Evolutionary conservation across 257 asterid species (phyloP).

Genomic region (Galeopsis tetrahit): DNA sequence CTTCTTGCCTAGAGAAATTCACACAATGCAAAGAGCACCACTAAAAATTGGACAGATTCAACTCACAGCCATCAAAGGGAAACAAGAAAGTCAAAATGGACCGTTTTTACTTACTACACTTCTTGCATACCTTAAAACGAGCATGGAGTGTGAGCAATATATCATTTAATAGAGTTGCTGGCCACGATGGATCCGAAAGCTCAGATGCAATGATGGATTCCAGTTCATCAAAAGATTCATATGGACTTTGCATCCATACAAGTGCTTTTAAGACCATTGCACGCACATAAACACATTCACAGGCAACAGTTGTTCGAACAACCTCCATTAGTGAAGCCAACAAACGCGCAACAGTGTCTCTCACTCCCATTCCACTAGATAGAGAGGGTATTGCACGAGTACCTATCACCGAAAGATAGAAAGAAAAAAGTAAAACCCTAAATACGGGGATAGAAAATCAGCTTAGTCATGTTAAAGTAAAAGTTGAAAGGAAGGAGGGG

Average conservation of each 20-base stretch:
- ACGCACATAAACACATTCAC: slow-evolving; percentile 92
- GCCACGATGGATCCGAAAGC: slow-evolving; percentile 86
- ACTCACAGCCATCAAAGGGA: slow-evolving; percentile 7
- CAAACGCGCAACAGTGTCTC: slow-evolving; percentile 75
- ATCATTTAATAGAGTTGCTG: slow-evolving; percentile 75
- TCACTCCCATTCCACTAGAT: slow-evolving; percentile 59
- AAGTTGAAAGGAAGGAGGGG: not conserved
- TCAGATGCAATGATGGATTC: slow-evolving; percentile 85
- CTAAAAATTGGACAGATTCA: not conserved
- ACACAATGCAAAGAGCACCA: slow-evolving; percentile 9
- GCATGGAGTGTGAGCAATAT: slow-evolving; percentile 82
- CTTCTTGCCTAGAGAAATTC: not conserved
- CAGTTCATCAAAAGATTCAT: slow-evolving; percentile 82
- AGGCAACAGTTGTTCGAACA: slow-evolving; percentile 86
- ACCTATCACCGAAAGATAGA: slow-evolving; percentile 44
- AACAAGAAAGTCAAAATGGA: slow-evolving; percentile 8
- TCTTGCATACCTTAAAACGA: slow-evolving; percentile 73
- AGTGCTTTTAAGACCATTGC: slow-evolving; percentile 88
- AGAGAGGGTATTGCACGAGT: slow-evolving; percentile 58
- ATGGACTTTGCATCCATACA: slow-evolving; percentile 94
- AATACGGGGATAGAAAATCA: not conserved
- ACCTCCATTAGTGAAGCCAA: slow-evolving; percentile 88
- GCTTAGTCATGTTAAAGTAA: not conserved
- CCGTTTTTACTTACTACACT: not conserved
- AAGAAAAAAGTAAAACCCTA: slow-evolving; percentile 13